Evolutionary conservation across 768 basidiomycete species (phyloP).

Genomic region (Cubamyces sp.): DNA sequence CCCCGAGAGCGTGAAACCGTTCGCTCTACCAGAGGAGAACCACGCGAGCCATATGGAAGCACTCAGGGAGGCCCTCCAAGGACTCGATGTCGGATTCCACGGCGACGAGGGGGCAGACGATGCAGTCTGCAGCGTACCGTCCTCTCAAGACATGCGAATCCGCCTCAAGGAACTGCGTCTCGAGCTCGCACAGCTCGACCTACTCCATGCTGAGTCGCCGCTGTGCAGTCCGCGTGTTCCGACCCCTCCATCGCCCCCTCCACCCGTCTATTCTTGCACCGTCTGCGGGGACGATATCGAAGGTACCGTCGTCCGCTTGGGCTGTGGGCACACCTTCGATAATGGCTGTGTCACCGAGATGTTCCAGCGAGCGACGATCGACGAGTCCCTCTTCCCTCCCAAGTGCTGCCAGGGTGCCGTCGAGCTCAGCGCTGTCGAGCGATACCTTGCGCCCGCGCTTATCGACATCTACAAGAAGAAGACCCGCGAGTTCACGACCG

Average conservation of each 20-base stretch:
- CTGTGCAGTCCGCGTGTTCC: neutral
- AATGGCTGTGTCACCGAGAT: constrained; percentile 39
- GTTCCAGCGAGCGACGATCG: constrained; percentile 39
- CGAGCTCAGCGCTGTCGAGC: constrained; percentile 18
- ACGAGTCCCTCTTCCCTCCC: constrained; percentile 42
- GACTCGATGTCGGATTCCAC: no score
- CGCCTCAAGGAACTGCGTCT: neutral
- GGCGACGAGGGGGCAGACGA: no score
- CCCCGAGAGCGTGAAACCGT: no score
- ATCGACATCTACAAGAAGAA: constrained; percentile 19
- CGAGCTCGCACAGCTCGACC: neutral
- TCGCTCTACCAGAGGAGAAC: no score
- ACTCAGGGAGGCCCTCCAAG: no score
- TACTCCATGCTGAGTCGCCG: neutral
- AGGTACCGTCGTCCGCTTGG: constrained; percentile 20
- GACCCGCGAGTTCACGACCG: constrained; percentile 28
- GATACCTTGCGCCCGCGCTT: constrained; percentile 18
- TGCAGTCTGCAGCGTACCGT: neutral
- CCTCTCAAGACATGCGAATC: neutral
- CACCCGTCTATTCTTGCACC: constrained; percentile 16
- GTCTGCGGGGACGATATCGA: constrained; percentile 28
- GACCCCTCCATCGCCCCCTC: neutral
- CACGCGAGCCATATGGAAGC: no score
- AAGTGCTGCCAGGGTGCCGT: constrained; percentile 28
- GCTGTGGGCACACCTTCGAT: constrained; percentile 44